A percentile compares a stretch with the other conserved stretches of the same genome.
These are phyloP conservation scores for Paxillus involutus DNA, from an alignment of 768 basidiomycete genomes.

Conservation along the genomic window DNA sequence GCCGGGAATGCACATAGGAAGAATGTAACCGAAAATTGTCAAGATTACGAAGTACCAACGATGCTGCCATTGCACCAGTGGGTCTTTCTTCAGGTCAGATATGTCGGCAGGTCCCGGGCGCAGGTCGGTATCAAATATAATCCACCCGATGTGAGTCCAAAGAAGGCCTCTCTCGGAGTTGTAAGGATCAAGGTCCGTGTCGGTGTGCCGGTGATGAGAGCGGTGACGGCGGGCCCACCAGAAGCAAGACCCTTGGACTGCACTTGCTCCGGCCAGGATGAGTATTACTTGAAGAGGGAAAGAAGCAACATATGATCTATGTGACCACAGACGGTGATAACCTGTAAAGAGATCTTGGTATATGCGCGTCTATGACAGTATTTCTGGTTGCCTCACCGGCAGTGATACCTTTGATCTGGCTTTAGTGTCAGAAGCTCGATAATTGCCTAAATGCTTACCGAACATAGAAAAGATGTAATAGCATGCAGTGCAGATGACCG, in stretches of 20 bases:
- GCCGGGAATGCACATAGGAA: conserved; percentile 71
- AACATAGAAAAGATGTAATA: conserved; percentile 92
- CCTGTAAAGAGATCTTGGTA: conserved; percentile 36
- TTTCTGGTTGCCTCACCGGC: conserved; percentile 36
- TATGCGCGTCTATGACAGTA: background rate
- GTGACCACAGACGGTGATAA: conserved; percentile 86
- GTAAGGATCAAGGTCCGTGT: conserved; percentile 86
- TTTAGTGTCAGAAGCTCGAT: conserved; percentile 12
- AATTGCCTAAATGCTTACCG: conserved; percentile 41
- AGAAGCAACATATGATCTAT: conserved; percentile 78
- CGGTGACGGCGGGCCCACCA: conserved; percentile 89
- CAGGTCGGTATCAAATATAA: conserved; percentile 72
- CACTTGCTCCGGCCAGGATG: conserved; percentile 74
- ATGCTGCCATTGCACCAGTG: conserved; percentile 78
- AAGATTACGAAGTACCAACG: conserved; percentile 65
- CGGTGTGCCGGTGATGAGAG: conserved; percentile 82
- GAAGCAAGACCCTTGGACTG: conserved; percentile 82
- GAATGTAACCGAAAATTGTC: conserved; percentile 64
- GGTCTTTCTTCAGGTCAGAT: conserved; percentile 69
- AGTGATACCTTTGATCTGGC: conserved; percentile 44
- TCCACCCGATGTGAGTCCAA: conserved; percentile 86
- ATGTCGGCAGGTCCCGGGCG: conserved; percentile 71
- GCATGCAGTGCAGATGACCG: conserved; percentile 55
- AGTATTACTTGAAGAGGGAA: conserved; percentile 69
- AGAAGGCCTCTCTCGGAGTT: conserved; percentile 74